These are phyloP conservation scores for Pisolithus albus DNA, from an alignment of 768 basidiomycete species.

Conservation along the genomic window DNA sequence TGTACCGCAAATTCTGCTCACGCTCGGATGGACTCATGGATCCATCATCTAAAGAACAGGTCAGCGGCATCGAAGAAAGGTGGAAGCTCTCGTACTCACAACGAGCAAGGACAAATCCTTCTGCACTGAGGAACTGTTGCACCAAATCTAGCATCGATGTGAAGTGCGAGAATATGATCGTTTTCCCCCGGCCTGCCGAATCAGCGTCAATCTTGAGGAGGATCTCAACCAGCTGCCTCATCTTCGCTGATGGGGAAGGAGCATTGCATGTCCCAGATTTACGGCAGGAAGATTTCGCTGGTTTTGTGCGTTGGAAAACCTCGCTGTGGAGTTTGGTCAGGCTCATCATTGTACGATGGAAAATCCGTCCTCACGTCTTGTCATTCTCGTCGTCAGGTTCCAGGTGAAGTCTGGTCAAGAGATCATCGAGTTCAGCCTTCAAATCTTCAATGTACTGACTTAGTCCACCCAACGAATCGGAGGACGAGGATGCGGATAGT, in stretches of 20 bases:
- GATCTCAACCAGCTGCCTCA: too few species aligned
- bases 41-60: neutral
- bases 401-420: neutral
- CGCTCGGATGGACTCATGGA: neutral
- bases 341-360: neutral
- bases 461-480: neutral
- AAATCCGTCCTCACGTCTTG: neutral
- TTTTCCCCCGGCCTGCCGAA: too few species aligned
- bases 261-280: neutral
- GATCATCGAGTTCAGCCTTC: neutral
- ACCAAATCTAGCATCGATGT: too few species aligned
- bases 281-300: neutral
- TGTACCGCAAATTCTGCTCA: neutral
- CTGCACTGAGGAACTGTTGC: too few species aligned
- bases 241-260: too few species aligned
- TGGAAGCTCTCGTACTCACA: too few species aligned
- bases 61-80: too few species aligned
- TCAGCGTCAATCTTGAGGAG: too few species aligned
- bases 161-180: too few species aligned
- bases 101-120: too few species aligned
- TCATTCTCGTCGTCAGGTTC: neutral
- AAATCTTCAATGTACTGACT: neutral
- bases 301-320: neutral
- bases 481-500: neutral
- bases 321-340: neutral